Conservation (phyloP, 2,329 filamentous ascomycete genomes). For the Penicillium olsonii region DNA sequence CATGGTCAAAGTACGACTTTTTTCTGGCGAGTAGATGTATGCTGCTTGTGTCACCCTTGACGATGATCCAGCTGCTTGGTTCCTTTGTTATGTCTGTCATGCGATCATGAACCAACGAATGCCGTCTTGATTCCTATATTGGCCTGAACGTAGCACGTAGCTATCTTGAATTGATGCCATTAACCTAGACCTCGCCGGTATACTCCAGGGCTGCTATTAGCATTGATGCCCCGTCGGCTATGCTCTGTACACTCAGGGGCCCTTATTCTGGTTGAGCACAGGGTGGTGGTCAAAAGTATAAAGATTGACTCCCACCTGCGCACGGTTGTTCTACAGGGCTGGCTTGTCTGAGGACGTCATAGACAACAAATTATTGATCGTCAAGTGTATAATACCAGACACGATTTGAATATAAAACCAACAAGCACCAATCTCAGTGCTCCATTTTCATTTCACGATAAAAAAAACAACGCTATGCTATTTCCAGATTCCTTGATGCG, state of each 20-base stretch:
- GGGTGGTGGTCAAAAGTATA: no score
- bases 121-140: slow-evolving; percentile 22
- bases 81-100: slow-evolving; percentile 33
- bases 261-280: no score
- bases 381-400: not conserved
- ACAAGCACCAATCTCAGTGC: not conserved
- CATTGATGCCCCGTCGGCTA: no score
- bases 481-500: not conserved
- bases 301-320: no score
- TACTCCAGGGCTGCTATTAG: no score
- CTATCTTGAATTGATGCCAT: not conserved
- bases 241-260: no score
- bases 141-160: slow-evolving; percentile 1
- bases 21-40: slow-evolving; percentile 27
- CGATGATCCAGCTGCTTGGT: slow-evolving; percentile 33
- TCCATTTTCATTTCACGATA: not conserved
- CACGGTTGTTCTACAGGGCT: no score
- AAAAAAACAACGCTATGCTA: slow-evolving; percentile 4
- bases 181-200: no score
- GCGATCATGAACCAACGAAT: slow-evolving; percentile 36
- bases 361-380: not conserved
- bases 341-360: no score
- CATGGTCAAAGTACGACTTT: slow-evolving; percentile 6
- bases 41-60: slow-evolving; percentile 23
- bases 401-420: not conserved